These are phyloP conservation scores for Pichia phayaonensis DNA, from an alignment of 805 yeast species.

Conservation along the genomic window DNA sequence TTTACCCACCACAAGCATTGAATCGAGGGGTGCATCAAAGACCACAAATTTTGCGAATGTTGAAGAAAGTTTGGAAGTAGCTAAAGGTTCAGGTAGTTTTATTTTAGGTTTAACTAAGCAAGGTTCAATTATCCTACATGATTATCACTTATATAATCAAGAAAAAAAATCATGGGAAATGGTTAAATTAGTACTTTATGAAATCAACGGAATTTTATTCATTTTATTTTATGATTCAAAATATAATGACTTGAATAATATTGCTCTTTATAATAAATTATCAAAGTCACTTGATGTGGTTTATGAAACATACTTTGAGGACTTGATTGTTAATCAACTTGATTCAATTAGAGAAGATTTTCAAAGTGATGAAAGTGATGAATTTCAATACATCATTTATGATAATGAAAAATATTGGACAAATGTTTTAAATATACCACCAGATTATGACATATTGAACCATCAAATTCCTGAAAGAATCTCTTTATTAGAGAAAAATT, in stretches of 20 bases:
- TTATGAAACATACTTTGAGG: conserved; percentile 20
- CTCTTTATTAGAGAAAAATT: background rate
- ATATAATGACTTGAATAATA: background rate
- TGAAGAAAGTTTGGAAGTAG: conserved; percentile 9
- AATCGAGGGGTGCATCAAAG: conserved; percentile 4
- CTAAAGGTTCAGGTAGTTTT: conserved; percentile 18
- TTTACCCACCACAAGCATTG: background rate
- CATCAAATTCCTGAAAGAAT: conserved; percentile 8
- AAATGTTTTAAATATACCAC: conserved; percentile 24
- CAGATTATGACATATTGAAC: conserved; percentile 2
- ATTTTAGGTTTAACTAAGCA: conserved; percentile 21
- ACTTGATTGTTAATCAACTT: conserved; percentile 21
- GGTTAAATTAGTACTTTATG: conserved; percentile 23
- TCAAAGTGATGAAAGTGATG: conserved; percentile 6
- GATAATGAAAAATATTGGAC: conserved; percentile 19
- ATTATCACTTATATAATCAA: conserved; percentile 8
- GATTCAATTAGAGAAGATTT: conserved; percentile 16
- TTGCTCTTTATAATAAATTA: conserved; percentile 11
- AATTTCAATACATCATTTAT: conserved; percentile 20
- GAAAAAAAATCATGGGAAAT: background rate
- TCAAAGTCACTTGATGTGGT: conserved; percentile 16
- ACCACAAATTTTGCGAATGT: background rate
- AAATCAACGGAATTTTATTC: conserved; percentile 25
- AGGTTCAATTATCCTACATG: conserved; percentile 12
- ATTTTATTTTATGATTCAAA: conserved; percentile 14